These are phyloP conservation scores for Teunomyces barrocoloradensis DNA, from an alignment of 805 yeast species.

Conservation along the genomic window DNA sequence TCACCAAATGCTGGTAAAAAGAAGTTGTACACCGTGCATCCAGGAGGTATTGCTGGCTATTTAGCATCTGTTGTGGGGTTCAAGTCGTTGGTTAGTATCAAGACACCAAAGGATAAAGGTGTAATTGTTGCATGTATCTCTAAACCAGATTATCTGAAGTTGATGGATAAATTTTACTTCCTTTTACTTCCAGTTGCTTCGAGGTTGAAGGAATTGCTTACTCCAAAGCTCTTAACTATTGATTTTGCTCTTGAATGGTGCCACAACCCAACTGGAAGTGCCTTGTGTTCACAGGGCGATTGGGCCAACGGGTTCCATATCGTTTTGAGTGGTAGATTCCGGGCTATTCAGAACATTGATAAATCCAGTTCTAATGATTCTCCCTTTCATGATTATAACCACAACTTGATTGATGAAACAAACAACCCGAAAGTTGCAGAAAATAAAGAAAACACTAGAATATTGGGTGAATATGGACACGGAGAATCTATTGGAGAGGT, in stretches of 20 bases:
- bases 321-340: slow-evolving; percentile 81
- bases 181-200: slow-evolving; percentile 77
- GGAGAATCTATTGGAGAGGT: slow-evolving; percentile 95
- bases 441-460: slow-evolving; percentile 24
- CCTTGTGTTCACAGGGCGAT: slow-evolving; percentile 77
- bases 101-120: slow-evolving; percentile 58
- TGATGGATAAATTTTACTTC: slow-evolving; percentile 74
- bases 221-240: slow-evolving; percentile 64
- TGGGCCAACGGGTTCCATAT: slow-evolving; percentile 88
- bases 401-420: slow-evolving; percentile 21
- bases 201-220: slow-evolving; percentile 62
- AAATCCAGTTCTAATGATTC: slow-evolving; percentile 5
- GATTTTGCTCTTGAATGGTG: slow-evolving; percentile 97
- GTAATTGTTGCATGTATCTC: slow-evolving; percentile 66
- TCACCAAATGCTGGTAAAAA: slow-evolving; percentile 15
- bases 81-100: slow-evolving; percentile 70
- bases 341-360: slow-evolving; percentile 46
- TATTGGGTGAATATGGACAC: slow-evolving; percentile 81
- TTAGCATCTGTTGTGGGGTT: slow-evolving; percentile 77
- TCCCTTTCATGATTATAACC: slow-evolving; percentile 7
- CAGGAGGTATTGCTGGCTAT: slow-evolving; percentile 89
- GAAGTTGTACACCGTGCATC: slow-evolving; percentile 53
- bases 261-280: slow-evolving; percentile 82
- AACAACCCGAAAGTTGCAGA: slow-evolving; percentile 5
- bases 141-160: slow-evolving; percentile 55